A percentile compares a stretch with the other conserved stretches of the same genome.
These are phyloP conservation scores for Candida nitratophila DNA, from an alignment of 805 yeast genomes.

Conservation along the genomic window DNA sequence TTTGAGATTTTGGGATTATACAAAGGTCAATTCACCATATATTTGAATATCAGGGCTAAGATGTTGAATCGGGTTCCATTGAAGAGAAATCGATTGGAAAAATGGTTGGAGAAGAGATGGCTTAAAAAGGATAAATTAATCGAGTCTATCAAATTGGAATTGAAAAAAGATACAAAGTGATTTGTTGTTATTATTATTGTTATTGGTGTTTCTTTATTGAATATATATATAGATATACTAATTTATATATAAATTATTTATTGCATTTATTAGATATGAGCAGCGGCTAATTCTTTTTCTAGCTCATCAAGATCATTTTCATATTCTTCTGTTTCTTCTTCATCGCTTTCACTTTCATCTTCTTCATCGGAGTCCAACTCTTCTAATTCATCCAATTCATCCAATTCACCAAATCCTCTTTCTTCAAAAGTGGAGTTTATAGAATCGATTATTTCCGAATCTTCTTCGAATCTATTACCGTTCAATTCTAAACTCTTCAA, in stretches of 20 bases:
- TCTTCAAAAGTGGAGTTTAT: conserved; percentile 58
- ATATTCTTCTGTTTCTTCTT: conserved; percentile 41
- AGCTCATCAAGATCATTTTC: conserved; percentile 34
- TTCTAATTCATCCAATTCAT: conserved; percentile 93
- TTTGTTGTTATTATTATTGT: too few species aligned
- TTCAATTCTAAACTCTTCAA: conserved; percentile 73
- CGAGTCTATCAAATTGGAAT: conserved; percentile 27
- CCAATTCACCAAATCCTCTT: conserved; percentile 76
- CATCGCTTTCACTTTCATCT: conserved; percentile 57
- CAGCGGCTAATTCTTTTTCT: conserved; percentile 46
- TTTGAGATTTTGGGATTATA: conserved; percentile 29
- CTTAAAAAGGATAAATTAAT: conserved; percentile 53
- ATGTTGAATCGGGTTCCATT: conserved; percentile 40
- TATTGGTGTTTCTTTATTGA: not conserved
- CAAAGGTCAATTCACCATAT: conserved; percentile 25
- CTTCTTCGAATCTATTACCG: conserved; percentile 92
- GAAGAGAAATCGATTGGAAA: conserved; percentile 51
- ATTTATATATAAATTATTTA: too few species aligned
- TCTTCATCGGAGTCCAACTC: conserved; percentile 68
- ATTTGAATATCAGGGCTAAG: conserved; percentile 42
- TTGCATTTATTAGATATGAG: conserved; percentile 14
- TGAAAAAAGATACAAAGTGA: not conserved
- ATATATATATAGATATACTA: not conserved
- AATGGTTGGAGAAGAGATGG: conserved; percentile 77
- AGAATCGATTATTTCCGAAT: conserved; percentile 57